Evolutionary conservation across 169 alveolate genomes (phyloP).

Genomic region (Babesia bovis): DNA sequence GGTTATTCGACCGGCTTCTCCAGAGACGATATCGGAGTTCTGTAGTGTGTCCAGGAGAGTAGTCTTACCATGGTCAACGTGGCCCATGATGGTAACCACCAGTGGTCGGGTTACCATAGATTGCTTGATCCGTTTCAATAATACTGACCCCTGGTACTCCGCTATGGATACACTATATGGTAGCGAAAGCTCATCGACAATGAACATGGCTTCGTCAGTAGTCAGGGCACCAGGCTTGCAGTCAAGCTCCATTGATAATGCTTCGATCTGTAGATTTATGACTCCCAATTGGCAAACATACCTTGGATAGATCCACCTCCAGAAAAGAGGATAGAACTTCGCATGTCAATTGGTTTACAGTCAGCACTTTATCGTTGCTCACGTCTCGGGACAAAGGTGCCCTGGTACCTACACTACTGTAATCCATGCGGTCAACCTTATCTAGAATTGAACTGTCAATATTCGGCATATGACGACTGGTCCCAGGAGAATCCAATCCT

Average conservation of each 20-base stretch:
- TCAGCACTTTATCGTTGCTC: background rate
- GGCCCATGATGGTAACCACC: constrained; percentile 94
- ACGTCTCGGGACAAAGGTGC: background rate
- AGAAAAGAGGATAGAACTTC: background rate
- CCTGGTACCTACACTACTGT: background rate
- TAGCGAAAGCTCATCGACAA: constrained; percentile 86
- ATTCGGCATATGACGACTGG: background rate
- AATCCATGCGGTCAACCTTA: background rate
- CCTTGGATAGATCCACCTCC: background rate
- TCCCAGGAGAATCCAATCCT: background rate
- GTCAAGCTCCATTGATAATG: constrained; percentile 36
- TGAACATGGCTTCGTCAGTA: constrained; percentile 77
- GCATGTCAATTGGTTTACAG: constrained; percentile 15
- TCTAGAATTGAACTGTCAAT: background rate
- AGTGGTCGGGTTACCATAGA: constrained; percentile 85
- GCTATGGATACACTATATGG: constrained; percentile 10
- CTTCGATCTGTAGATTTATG: background rate
- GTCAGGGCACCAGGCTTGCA: constrained; percentile 23
- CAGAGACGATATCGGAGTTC: constrained; percentile 74
- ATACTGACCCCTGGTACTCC: constrained; percentile 14
- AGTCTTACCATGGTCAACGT: constrained; percentile 98
- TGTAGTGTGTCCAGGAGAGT: constrained; percentile 85
- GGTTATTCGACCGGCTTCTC: constrained; percentile 91
- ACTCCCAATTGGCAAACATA: background rate
- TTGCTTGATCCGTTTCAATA: constrained; percentile 83